Base-by-base conservation (phyloP, 2,329 filamentous ascomycete species). In the Akanthomyces uredinophilus region DNA sequence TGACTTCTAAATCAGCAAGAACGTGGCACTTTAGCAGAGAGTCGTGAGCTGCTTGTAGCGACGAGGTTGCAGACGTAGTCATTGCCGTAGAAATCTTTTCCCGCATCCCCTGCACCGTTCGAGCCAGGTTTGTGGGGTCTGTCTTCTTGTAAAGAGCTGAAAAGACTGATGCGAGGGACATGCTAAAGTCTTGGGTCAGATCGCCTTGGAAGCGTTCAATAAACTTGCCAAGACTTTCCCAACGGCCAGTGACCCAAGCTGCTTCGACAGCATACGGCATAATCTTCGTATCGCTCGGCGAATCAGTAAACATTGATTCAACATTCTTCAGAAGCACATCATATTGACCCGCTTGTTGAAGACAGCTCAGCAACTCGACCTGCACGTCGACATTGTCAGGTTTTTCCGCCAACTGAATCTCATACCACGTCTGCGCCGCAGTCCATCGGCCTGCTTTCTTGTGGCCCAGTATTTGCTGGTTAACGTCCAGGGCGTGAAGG, bases 371-470 rank as follows among this genome's bases (percentile, higher is more conserved):
- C 41, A 99, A 81, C 68, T 96, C 90, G 62, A 91, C 81, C 71
- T 97, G 93, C 14, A 90, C 82, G 62, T 96, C 89, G 20, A 84
- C 72, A 70, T 96, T 88, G 59, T 88, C 81, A 0, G 94, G 93
- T 51, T 89, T 83, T 68, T 95, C 87, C 3, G 90, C 88, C 39
- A 98, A 81, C 65, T 93, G 88, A 66, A 96, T 87, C 72, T 99
- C 93, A 73, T 97, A 98, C 95, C 96, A 99, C 65, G 91, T 96
- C 75, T 98, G 95, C 27, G 93, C 95, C 57, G 94, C 91, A 18
- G 91, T 88, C 93, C 95, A 99, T 65, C 93, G 83, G 4, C 95
- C 95, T 22, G 93, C 91, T 73, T 96, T 98, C 62, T 90, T 87
- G 75, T 99, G 92, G 68, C 96, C 92, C 61, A 97, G 81, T 37